Conservation (phyloP, 257 asterid genomes). For the Linaria vulgaris region DNA sequence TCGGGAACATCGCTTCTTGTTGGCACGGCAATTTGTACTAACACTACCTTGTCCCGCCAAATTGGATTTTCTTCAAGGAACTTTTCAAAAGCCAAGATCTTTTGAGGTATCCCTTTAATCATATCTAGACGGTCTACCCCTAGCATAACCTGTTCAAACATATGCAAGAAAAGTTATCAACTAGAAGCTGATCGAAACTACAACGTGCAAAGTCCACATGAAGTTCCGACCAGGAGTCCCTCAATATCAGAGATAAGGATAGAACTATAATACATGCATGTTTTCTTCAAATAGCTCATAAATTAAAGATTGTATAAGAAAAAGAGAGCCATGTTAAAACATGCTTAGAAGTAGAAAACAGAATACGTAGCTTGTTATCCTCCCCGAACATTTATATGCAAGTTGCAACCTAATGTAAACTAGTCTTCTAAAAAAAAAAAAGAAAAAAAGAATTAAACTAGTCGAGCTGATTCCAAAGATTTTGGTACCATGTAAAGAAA, state of each 20-base stretch:
- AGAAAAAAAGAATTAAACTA: too few relatives aligned
- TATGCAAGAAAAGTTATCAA: slow-evolving; percentile 10
- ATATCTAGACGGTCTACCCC: slow-evolving; percentile 95
- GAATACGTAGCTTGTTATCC: too few relatives aligned
- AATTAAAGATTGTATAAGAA: too few relatives aligned
- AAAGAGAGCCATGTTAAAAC: too few relatives aligned
- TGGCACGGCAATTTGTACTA: slow-evolving; percentile 93
- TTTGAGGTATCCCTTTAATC: slow-evolving; percentile 93
- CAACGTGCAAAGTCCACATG: slow-evolving; percentile 10
- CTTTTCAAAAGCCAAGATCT: slow-evolving; percentile 92
- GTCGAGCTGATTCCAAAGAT: too few relatives aligned
- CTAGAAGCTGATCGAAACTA: background rate
- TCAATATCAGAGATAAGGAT: too few relatives aligned
- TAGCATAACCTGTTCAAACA: slow-evolving; percentile 68
- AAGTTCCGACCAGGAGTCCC: slow-evolving; percentile 6
- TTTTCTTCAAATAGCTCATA: background rate
- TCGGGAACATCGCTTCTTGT: slow-evolving; percentile 97
- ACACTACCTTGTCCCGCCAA: slow-evolving; percentile 88
- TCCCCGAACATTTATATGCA: too few relatives aligned
- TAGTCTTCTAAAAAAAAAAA: too few relatives aligned
- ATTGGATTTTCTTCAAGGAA: slow-evolving; percentile 90
- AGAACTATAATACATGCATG: background rate
- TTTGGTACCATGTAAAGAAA: too few relatives aligned
- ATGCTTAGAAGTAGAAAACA: too few relatives aligned
- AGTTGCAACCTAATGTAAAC: too few relatives aligned